Conservation (phyloP, 2,329 filamentous ascomycete genomes). For the Colletotrichum chlorophyti region DNA sequence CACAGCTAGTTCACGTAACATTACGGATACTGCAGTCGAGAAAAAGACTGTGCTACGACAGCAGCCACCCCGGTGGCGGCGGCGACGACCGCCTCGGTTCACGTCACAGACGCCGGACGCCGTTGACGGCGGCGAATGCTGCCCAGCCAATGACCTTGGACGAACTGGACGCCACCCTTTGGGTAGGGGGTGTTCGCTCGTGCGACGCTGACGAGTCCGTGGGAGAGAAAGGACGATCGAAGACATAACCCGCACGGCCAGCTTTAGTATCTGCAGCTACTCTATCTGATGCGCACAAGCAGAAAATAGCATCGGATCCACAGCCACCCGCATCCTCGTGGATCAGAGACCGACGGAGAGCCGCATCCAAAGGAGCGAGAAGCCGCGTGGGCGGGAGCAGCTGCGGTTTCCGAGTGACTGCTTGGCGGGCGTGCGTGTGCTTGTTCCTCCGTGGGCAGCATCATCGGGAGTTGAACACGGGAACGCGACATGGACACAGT, state of each 20-base stretch:
- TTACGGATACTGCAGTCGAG: too few relatives aligned
- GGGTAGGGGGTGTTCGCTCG: slow-evolving; percentile 8
- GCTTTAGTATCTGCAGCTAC: neutral
- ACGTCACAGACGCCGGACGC: slow-evolving; percentile 1
- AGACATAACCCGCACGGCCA: neutral
- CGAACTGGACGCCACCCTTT: neutral
- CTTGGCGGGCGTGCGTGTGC: neutral
- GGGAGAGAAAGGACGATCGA: neutral
- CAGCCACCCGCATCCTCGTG: neutral
- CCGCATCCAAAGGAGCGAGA: slow-evolving; percentile 18
- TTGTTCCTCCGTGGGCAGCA: neutral
- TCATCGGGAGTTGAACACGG: neutral
- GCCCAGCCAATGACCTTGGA: neutral
- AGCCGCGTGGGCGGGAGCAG: slow-evolving; percentile 7
- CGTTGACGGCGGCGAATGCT: neutral
- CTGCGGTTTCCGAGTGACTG: slow-evolving; percentile 15
- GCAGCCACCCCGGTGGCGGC: neutral
- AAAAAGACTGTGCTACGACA: too few relatives aligned
- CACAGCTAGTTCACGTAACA: too few relatives aligned
- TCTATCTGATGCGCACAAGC: slow-evolving; percentile 13
- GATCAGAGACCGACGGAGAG: slow-evolving; percentile 6
- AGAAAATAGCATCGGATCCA: slow-evolving; percentile 21
- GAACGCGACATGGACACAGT: neutral
- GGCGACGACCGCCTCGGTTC: neutral
- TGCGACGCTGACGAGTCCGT: slow-evolving; percentile 11